phyloP scores from a whole-genome alignment of 768 basidiomycete species.

The Albatrellus ellisii region DNA sequence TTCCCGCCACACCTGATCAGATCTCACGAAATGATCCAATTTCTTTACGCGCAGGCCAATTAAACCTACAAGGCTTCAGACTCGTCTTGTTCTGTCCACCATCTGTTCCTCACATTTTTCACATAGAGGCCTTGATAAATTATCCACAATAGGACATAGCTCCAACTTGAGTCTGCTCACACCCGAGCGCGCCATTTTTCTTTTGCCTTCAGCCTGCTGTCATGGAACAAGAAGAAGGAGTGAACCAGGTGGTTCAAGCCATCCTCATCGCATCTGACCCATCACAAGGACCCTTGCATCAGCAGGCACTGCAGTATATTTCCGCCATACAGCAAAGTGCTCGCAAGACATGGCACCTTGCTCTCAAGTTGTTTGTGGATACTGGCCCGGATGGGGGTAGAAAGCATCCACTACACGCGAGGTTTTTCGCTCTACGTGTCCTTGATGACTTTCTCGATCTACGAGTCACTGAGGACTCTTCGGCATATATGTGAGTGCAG shows the following conservation, averaged over 20 bases:
- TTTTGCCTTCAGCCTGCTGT: no score
- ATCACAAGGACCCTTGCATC: constrained; percentile 54
- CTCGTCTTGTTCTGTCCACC: background rate
- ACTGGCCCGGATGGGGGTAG: constrained; percentile 43
- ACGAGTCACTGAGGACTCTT: constrained; percentile 51
- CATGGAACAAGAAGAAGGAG: constrained; percentile 69
- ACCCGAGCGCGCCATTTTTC: no score
- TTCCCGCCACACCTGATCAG: constrained; percentile 8
- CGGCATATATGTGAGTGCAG: background rate
- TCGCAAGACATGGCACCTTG: constrained; percentile 67
- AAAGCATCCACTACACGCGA: constrained; percentile 57
- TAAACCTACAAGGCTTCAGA: background rate
- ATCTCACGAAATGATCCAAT: constrained; percentile 7
- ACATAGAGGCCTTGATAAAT: background rate
- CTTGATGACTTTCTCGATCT: constrained; percentile 75
- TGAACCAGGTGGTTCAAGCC: constrained; percentile 69
- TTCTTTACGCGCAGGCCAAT: background rate
- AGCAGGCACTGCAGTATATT: constrained; percentile 79
- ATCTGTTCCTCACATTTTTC: background rate
- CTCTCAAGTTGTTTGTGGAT: constrained; percentile 62
- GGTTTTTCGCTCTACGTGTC: constrained; percentile 72
- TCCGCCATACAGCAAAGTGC: constrained; percentile 66
- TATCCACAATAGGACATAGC: no score
- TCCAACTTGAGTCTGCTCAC: no score
- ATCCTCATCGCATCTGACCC: constrained; percentile 84